phyloP scores from a whole-genome alignment of 1,284 basidiomycete species.

The Ustilago nuda region DNA sequence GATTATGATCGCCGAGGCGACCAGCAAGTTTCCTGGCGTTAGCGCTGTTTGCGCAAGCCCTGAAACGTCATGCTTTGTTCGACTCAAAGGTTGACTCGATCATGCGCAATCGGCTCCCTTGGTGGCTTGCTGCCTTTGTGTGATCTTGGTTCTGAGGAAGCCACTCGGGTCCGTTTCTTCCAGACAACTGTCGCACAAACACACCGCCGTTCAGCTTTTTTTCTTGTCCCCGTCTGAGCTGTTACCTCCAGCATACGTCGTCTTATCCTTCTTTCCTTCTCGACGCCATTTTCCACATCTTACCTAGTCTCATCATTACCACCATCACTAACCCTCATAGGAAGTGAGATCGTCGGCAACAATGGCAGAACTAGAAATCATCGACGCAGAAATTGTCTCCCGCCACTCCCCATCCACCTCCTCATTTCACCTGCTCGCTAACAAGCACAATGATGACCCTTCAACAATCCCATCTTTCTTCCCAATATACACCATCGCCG shows the following conservation, averaged over 20 bases:
- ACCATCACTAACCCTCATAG: neutral
- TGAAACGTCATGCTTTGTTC: neutral
- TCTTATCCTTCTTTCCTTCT: neutral
- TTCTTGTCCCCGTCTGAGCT: no score
- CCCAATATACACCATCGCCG: constrained; percentile 25
- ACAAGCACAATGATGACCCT: neutral
- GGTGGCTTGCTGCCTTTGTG: neutral
- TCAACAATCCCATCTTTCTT: constrained; percentile 10
- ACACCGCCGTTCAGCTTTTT: no score
- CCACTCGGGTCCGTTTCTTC: neutral
- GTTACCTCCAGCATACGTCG: neutral
- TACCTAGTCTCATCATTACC: neutral
- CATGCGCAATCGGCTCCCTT: neutral
- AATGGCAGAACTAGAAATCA: constrained; percentile 42
- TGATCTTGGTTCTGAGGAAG: neutral
- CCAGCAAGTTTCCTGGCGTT: neutral
- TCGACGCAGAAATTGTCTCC: constrained; percentile 40
- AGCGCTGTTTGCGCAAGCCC: neutral
- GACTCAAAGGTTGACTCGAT: neutral
- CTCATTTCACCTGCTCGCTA: neutral
- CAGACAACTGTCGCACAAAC: neutral
- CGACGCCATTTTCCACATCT: neutral
- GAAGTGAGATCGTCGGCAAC: neutral
- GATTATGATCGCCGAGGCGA: neutral
- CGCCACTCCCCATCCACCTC: neutral